Conservation (phyloP, 768 basidiomycete species). For the Xanthoconium stramineum region DNA sequence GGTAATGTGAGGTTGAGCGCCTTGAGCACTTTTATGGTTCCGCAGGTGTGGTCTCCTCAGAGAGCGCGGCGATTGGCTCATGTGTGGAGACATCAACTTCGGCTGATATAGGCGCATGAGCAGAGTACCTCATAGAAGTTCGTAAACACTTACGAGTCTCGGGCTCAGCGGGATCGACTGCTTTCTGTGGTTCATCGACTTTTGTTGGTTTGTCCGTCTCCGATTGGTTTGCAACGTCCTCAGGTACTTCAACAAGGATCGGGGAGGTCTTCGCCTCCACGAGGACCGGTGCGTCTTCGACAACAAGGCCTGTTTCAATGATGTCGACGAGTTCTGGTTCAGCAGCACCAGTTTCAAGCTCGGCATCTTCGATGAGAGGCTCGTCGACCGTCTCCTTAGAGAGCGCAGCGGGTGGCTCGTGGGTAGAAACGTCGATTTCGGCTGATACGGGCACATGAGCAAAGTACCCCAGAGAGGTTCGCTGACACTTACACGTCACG, state of each 20-base stretch:
- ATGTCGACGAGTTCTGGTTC: neutral
- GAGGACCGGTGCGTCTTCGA: neutral
- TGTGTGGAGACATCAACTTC: neutral
- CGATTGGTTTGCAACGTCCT: neutral
- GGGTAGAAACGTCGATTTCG: neutral
- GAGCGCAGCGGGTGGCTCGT: neutral
- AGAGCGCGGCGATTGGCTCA: neutral
- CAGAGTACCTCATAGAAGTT: neutral
- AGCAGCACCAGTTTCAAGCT: neutral
- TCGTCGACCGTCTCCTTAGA: neutral
- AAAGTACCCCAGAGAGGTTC: neutral
- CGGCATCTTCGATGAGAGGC: neutral
- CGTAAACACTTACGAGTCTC: constrained; percentile 7
- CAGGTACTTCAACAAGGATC: neutral
- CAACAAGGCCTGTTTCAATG: neutral
- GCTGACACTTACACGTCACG: constrained; percentile 10
- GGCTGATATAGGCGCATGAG: constrained; percentile 4
- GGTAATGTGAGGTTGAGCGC: neutral
- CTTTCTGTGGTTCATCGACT: neutral
- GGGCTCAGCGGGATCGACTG: neutral
- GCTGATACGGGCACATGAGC: neutral
- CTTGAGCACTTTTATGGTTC: neutral
- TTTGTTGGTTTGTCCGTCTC: neutral
- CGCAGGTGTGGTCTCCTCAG: neutral
- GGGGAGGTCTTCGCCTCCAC: neutral